Evolutionary conservation across 192 early-diverging fungal genomes (phyloP).

Genomic region (Coemansia sp.): DNA sequence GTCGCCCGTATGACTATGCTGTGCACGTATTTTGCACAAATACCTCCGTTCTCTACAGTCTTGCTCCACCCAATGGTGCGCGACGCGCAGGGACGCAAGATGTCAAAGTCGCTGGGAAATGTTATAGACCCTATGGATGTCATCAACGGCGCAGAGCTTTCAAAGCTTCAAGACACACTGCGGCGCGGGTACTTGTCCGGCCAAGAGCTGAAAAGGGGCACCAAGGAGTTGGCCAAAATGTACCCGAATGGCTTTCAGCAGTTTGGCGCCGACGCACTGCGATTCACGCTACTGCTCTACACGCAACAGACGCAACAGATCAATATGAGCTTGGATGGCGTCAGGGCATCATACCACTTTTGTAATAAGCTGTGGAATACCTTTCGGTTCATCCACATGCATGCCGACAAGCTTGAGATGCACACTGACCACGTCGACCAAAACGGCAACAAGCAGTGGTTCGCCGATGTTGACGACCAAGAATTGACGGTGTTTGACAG

Average conservation of each 20-base stretch:
- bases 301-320: slow-evolving; percentile 87
- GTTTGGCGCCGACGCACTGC: slow-evolving; percentile 88
- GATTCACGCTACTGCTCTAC: slow-evolving; percentile 68
- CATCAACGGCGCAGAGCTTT: slow-evolving; percentile 64
- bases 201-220: slow-evolving; percentile 72
- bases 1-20: slow-evolving; percentile 98
- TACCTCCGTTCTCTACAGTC: slow-evolving; percentile 84
- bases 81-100: slow-evolving; percentile 67
- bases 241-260: slow-evolving; percentile 89
- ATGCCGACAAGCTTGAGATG: slow-evolving; percentile 24
- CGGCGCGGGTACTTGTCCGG: slow-evolving; percentile 72
- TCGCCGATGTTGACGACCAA: slow-evolving; percentile 37
- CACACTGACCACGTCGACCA: slow-evolving; percentile 2
- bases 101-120: slow-evolving; percentile 86
- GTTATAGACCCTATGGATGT: slow-evolving; percentile 71
- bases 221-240: slow-evolving; percentile 67
- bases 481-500: slow-evolving; percentile 71
- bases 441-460: slow-evolving; percentile 11
- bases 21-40: slow-evolving; percentile 76
- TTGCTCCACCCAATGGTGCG: slow-evolving; percentile 94
- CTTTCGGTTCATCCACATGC: slow-evolving; percentile 58
- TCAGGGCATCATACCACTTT: slow-evolving; percentile 84
- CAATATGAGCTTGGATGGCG: slow-evolving; percentile 86
- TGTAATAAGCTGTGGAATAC: slow-evolving; percentile 98
- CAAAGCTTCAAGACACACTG: slow-evolving; percentile 67